Evolutionary conservation across 345 rosid species (phyloP).

Genomic region (Eucalyptus melliodora): DNA sequence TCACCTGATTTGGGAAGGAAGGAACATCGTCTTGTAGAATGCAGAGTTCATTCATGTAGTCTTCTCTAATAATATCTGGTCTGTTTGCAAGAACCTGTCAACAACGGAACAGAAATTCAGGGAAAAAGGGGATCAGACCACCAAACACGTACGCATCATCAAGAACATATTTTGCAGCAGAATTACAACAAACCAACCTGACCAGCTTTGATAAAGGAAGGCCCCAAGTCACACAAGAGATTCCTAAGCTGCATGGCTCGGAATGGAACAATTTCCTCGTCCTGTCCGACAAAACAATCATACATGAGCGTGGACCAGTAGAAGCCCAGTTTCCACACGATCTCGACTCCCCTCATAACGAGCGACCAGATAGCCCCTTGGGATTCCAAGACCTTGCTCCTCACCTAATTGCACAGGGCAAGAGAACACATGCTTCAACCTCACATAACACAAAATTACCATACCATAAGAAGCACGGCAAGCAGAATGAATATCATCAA

Average conservation of each 20-base stretch:
- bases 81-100: slow-evolving; percentile 84
- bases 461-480: neutral
- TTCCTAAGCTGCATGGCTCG: slow-evolving; percentile 95
- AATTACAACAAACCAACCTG: slow-evolving; percentile 60
- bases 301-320: slow-evolving; percentile 83
- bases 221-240: slow-evolving; percentile 87
- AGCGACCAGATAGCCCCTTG: slow-evolving; percentile 61
- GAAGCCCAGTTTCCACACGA: slow-evolving; percentile 84
- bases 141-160: neutral
- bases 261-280: slow-evolving; percentile 75
- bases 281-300: slow-evolving; percentile 85
- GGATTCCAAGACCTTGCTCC: slow-evolving; percentile 74
- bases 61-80: slow-evolving; percentile 93
- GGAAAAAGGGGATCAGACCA: neutral
- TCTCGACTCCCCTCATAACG: slow-evolving; percentile 66
- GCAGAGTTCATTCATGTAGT: slow-evolving; percentile 97
- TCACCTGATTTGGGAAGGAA: slow-evolving; percentile 85
- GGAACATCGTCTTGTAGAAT: slow-evolving; percentile 98
- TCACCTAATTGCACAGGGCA: slow-evolving; percentile 37
- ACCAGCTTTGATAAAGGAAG: slow-evolving; percentile 96
- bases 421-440: neutral
- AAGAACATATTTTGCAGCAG: neutral
- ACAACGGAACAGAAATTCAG: neutral
- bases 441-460: neutral
- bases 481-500: neutral